Evolutionary conservation across 805 yeast genomes (phyloP).

Genomic region (Myxozyma kluyveri): DNA sequence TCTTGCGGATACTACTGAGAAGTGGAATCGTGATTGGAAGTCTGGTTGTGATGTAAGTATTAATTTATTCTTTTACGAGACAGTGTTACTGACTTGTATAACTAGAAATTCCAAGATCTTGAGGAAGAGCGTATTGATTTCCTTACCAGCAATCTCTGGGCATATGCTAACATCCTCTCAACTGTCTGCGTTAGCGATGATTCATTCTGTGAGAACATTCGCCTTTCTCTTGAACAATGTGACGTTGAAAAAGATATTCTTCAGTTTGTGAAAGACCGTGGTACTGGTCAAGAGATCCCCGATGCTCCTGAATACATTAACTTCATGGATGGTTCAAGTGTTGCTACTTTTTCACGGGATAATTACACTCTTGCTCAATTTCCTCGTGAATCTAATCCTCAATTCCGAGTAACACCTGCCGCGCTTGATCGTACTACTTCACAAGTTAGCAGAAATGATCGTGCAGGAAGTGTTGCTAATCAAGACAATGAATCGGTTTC

Average conservation of each 20-base stretch:
- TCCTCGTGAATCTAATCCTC: constrained; percentile 30
- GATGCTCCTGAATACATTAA: constrained; percentile 64
- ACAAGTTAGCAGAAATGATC: no score
- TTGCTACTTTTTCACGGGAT: constrained; percentile 28
- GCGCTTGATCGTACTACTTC: background rate
- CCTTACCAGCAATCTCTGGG: constrained; percentile 71
- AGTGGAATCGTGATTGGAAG: constrained; percentile 74
- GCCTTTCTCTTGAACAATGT: constrained; percentile 66
- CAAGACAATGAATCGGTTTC: background rate
- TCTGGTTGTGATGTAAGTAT: constrained; percentile 46
- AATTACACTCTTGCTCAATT: constrained; percentile 40
- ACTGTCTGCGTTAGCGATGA: constrained; percentile 77
- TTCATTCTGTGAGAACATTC: constrained; percentile 63
- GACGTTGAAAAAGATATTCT: constrained; percentile 59
- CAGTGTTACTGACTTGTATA: background rate
- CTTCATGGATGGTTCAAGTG: constrained; percentile 48
- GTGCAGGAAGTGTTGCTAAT: background rate
- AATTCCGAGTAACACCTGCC: constrained; percentile 17
- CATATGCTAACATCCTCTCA: constrained; percentile 69
- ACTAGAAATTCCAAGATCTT: constrained; percentile 53
- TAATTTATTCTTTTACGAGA: background rate
- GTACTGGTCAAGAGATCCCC: constrained; percentile 63
- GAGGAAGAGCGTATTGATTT: constrained; percentile 73
- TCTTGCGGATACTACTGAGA: constrained; percentile 55
- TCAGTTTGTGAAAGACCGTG: constrained; percentile 51